Evolutionary conservation across 2,329 filamentous ascomycete genomes (phyloP).

Genomic region (Pseudopyrenochaeta lycopersici): DNA sequence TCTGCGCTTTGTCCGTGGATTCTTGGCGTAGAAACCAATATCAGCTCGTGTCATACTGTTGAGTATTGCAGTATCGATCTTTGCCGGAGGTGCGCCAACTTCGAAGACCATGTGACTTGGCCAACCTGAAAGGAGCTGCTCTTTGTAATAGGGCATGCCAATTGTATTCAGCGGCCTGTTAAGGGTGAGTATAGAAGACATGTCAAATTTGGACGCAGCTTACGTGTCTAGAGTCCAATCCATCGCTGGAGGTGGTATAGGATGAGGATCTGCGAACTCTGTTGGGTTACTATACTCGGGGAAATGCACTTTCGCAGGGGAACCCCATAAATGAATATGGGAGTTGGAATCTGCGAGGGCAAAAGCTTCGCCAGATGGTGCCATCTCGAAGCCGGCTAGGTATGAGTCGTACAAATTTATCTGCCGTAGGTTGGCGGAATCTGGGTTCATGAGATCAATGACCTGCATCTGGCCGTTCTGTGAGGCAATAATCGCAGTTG

Average conservation of each 20-base stretch:
- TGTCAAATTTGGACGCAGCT: slow-evolving; percentile 37
- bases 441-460: slow-evolving; percentile 93
- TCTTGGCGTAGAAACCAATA: slow-evolving; percentile 80
- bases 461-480: slow-evolving; percentile 94
- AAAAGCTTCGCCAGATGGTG: slow-evolving; percentile 85
- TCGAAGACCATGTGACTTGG: slow-evolving; percentile 85
- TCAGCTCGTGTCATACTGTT: slow-evolving; percentile 75
- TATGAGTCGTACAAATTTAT: slow-evolving; percentile 76
- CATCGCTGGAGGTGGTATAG: slow-evolving; percentile 66
- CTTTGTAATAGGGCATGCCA: slow-evolving; percentile 93
- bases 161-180: slow-evolving; percentile 79
- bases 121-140: slow-evolving; percentile 87
- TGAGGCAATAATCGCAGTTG: slow-evolving; percentile 92
- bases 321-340: slow-evolving; percentile 87
- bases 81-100: slow-evolving; percentile 81
- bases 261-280: slow-evolving; percentile 72
- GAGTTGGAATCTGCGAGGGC: slow-evolving; percentile 82
- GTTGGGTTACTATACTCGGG: slow-evolving; percentile 79
- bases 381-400: slow-evolving; percentile 83
- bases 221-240: slow-evolving; percentile 78
- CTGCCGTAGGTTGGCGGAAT: slow-evolving; percentile 84
- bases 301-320: slow-evolving; percentile 84
- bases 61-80: slow-evolving; percentile 76
- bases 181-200: slow-evolving; percentile 7
- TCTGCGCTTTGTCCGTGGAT: slow-evolving; percentile 74